Base-by-base conservation (phyloP, 306 rosid species). In the Begonia peltatifolia region DNA sequence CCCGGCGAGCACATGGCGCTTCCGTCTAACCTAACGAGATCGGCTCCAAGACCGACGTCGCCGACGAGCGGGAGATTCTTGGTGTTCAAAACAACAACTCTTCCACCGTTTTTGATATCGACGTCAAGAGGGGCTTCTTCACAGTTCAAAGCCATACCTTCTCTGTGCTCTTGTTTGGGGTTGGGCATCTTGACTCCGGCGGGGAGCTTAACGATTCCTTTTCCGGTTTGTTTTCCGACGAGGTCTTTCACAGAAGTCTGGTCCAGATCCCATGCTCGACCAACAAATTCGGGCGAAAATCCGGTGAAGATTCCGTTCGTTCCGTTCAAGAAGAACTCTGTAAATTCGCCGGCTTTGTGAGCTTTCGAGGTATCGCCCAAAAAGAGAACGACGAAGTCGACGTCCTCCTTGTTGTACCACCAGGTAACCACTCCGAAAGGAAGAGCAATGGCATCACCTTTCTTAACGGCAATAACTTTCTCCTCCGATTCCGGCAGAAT, bases 341-440 rank as follows among this genome's bases (percentile, higher is more conserved):
- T 87, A 62, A 87, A 87, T 65, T 82, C 84, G 10, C 95, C 95
- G 49, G 78, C 30, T 66, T 73, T 86, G 79, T 79, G 95, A n/a
- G 82, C 88, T 52, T 76, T 82, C 17, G 81, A 71, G 9, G 95
- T 87, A 52, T 83, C 93, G 2, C 93, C 95, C 35, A 79, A 51
- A 68, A 87, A 82, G 48, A 87, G 81, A 50, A 87, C 75, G 6
- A 75, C 86, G 46, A 87, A 46, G 64, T 87, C 86, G 1, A 82
- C 56, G 20, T 83, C 88, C 38, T 78, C 86, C 68, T 73, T 79
- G 70, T 82, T 87, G 61, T 55, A 67, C 88, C 93, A 87, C 95
- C 95, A 87, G 1, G 88, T 82, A 9, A 87, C 87, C 60, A 78
- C 84, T 22, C 93, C 93, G 43, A 86, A 79, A 12, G 95, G 93